A percentile compares a stretch with the other conserved stretches of the same genome.
Evolutionary conservation across 768 basidiomycete genomes (phyloP).

Genomic region (Russula olivacea): DNA sequence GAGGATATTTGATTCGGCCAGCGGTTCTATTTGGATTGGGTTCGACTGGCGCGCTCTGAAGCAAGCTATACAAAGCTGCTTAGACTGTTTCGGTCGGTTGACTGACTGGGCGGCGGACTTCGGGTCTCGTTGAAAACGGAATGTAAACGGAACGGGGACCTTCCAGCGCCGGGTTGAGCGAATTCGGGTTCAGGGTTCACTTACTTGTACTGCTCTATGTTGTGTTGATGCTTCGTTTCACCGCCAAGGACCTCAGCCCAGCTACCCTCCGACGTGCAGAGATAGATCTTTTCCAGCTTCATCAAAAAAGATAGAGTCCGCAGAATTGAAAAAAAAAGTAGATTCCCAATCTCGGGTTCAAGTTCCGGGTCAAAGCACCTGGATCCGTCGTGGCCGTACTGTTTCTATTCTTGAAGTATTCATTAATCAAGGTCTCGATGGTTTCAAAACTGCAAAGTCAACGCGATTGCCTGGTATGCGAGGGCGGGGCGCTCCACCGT

Average conservation of each 20-base stretch:
- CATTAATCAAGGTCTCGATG: background rate
- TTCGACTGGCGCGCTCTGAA: background rate
- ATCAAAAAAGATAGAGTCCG: background rate
- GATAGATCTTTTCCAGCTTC: background rate
- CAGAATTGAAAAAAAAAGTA: too few relatives aligned
- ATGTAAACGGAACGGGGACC: background rate
- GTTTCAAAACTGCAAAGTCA: background rate
- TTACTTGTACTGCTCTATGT: background rate
- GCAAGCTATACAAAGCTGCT: background rate
- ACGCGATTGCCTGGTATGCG: conserved; percentile 2
- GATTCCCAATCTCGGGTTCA: background rate
- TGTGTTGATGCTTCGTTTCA: background rate
- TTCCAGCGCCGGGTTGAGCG: background rate
- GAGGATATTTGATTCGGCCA: background rate
- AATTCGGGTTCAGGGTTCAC: background rate
- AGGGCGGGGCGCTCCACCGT: conserved; percentile 1
- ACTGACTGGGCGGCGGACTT: background rate
- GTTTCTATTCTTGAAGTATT: conserved; percentile 4
- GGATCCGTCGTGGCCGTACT: background rate
- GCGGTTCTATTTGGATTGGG: background rate
- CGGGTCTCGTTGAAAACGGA: background rate
- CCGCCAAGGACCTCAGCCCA: background rate
- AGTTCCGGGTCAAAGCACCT: background rate
- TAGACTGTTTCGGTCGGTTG: background rate
- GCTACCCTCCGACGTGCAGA: background rate